phyloP scores from a whole-genome alignment of 257 asterid species.

The Gardenia jasminoides region DNA sequence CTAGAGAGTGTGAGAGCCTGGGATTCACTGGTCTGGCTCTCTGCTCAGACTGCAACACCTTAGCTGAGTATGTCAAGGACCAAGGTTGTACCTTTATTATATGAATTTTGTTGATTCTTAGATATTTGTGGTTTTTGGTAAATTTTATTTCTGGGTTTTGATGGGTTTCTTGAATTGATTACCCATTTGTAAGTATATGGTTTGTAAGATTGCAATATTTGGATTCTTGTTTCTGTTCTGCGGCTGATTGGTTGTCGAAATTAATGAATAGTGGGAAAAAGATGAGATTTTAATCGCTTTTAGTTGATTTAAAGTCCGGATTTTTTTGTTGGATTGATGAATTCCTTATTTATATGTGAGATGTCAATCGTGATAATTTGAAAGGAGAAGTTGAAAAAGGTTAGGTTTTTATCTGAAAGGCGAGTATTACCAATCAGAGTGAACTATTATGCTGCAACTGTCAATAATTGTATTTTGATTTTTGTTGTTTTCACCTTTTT shows the following conservation, averaged over 20 bases:
- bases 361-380: too few relatives aligned
- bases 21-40: slow-evolving; percentile 92
- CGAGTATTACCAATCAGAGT: neutral
- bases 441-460: neutral
- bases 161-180: neutral
- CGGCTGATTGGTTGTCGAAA: too few relatives aligned
- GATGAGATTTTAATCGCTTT: neutral
- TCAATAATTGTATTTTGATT: too few relatives aligned
- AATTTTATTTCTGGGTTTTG: neutral
- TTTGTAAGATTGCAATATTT: neutral
- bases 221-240: neutral
- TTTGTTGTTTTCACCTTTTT: neutral
- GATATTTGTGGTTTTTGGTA: neutral
- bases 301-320: neutral
- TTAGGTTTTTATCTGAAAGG: neutral
- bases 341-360: too few relatives aligned
- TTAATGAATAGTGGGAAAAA: neutral
- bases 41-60: slow-evolving; percentile 84
- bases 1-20: slow-evolving; percentile 68
- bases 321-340: neutral
- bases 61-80: slow-evolving; percentile 83
- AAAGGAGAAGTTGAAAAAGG: neutral
- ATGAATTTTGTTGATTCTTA: neutral
- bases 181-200: too few relatives aligned
- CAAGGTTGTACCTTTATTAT: slow-evolving; percentile 40